Percentiles rank a stretch among this genome's conserved stretches.
These are phyloP conservation scores for Diaporthe citri DNA, from an alignment of 2,329 filamentous ascomycete species.

Conservation along the genomic window DNA sequence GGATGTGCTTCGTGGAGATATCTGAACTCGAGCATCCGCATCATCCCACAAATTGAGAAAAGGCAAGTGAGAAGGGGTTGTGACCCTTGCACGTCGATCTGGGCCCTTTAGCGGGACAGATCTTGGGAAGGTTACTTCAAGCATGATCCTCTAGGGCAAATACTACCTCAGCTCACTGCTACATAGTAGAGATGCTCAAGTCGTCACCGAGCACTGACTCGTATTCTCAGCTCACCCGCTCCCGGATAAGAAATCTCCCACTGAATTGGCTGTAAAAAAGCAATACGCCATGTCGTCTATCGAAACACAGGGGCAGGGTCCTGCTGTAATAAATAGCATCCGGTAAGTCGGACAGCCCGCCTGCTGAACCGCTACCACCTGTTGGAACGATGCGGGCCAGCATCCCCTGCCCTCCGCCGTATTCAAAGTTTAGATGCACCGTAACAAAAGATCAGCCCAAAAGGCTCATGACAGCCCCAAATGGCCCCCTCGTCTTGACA, in stretches of 20 bases:
- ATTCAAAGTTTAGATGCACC: slow-evolving; percentile 21
- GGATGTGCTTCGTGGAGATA: neutral
- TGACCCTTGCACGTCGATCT: slow-evolving; percentile 8
- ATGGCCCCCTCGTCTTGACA: slow-evolving; percentile 2
- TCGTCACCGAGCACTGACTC: slow-evolving; percentile 19
- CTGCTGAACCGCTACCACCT: neutral
- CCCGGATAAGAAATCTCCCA: neutral
- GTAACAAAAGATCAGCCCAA: slow-evolving; percentile 3
- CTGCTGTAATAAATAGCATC: slow-evolving; percentile 24
- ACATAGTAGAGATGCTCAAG: neutral
- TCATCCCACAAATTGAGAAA: neutral
- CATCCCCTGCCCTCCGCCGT: slow-evolving; percentile 12
- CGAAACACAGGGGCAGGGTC: slow-evolving; percentile 28
- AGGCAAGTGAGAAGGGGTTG: neutral
- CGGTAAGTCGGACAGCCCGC: slow-evolving; percentile 13
- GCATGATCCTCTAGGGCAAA: neutral
- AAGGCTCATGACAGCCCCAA: neutral
- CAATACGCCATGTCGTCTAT: slow-evolving; percentile 27
- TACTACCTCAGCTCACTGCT: neutral
- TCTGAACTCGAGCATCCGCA: neutral
- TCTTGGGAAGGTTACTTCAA: slow-evolving; percentile 11
- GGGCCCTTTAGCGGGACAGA: neutral
- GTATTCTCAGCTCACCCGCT: neutral
- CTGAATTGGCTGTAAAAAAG: neutral
- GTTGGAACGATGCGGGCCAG: neutral